A percentile compares a stretch with the other conserved stretches of the same genome.
These are phyloP conservation scores for Elasticomyces elasticus DNA, from an alignment of 495 filamentous ascomycete species.

Conservation along the genomic window DNA sequence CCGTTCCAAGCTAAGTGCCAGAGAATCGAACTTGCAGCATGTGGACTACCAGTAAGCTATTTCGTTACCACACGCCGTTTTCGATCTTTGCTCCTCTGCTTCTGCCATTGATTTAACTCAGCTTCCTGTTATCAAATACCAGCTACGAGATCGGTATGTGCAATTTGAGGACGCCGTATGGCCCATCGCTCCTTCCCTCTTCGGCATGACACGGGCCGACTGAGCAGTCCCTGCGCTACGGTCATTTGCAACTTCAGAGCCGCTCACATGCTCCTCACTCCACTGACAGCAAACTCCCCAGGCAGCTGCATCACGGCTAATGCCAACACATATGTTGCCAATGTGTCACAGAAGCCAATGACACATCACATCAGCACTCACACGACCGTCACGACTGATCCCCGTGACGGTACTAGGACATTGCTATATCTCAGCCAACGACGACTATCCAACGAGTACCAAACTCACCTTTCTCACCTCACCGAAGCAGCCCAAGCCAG, in stretches of 20 bases:
- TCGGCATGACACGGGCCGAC: neutral
- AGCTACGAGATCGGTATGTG: neutral
- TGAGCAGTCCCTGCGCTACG: neutral
- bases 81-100: neutral
- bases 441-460: neutral
- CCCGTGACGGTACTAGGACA: neutral
- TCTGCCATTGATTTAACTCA: neutral
- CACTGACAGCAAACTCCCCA: neutral
- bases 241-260: neutral
- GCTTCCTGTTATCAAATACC: neutral
- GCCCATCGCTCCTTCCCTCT: neutral
- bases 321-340: neutral
- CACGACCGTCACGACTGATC: constrained; percentile 1
- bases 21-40: no score
- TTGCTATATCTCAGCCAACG: neutral
- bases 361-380: neutral
- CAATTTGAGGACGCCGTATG: neutral
- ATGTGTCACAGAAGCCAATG: neutral
- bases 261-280: neutral
- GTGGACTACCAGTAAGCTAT: no score
- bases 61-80: no score
- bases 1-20: no score
- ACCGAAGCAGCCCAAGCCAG: neutral
- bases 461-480: neutral
- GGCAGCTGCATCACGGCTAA: neutral